Percentiles rank a stretch among this genome's conserved stretches.
phyloP scores from a whole-genome alignment of 768 basidiomycete species.

The Cystobasidium tubakii region DNA sequence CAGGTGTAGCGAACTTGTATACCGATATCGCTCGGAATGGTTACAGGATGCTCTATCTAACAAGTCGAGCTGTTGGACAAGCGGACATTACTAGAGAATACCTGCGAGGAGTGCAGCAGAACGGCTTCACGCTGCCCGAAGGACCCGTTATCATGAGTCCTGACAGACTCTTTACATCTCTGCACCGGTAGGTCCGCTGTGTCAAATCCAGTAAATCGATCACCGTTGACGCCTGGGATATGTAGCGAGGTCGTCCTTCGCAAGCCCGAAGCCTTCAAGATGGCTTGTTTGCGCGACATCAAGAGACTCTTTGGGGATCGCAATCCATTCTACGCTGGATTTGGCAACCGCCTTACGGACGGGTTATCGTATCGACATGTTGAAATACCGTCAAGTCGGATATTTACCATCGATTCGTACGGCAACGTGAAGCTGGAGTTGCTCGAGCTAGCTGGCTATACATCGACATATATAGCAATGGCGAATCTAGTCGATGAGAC shows the following conservation, averaged over 20 bases:
- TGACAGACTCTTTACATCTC: conserved; percentile 82
- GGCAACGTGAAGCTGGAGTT: conserved; percentile 97
- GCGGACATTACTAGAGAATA: conserved; percentile 95
- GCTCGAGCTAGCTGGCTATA: conserved; percentile 91
- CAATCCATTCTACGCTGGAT: conserved; percentile 85
- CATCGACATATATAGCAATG: conserved; percentile 95
- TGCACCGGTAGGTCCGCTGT: conserved; percentile 69
- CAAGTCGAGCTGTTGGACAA: conserved; percentile 93
- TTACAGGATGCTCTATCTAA: conserved; percentile 96
- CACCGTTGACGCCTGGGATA: not conserved
- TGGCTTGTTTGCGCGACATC: conserved; percentile 95
- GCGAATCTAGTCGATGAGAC: conserved; percentile 99
- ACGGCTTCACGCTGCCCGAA: conserved; percentile 91
- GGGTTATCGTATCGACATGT: conserved; percentile 96
- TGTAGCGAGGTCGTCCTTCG: conserved; percentile 96
- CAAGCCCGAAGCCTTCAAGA: conserved; percentile 99
- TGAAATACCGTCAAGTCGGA: conserved; percentile 83
- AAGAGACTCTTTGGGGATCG: conserved; percentile 69
- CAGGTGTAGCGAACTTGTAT: conserved; percentile 93
- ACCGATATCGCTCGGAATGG: conserved; percentile 92
- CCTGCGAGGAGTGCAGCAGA: conserved; percentile 87
- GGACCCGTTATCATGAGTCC: conserved; percentile 99
- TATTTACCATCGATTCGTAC: conserved; percentile 88
- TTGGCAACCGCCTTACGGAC: conserved; percentile 97
- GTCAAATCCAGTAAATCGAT: not conserved